Conservation (phyloP, 352 stramenopile genomes). For the Globisporangium carolinianum region DNA sequence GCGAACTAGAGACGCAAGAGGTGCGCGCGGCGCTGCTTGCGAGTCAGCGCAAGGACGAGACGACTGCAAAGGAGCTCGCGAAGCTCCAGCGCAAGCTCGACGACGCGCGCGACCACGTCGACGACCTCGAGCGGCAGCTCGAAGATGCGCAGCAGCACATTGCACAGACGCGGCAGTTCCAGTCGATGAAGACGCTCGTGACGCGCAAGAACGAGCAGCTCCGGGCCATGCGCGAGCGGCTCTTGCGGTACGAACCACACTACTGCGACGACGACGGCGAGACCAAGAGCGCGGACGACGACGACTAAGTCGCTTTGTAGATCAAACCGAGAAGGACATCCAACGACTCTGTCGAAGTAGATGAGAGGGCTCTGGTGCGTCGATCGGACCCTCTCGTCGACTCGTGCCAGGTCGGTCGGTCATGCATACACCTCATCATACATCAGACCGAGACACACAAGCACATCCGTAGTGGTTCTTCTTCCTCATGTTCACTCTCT, state of each 20-base stretch:
- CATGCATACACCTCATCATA: no score
- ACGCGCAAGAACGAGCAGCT: constrained; percentile 80
- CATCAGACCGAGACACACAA: background rate
- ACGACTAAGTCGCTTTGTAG: background rate
- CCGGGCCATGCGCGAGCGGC: constrained; percentile 45
- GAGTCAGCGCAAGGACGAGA: constrained; percentile 37
- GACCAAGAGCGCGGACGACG: constrained; percentile 14
- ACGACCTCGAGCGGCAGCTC: constrained; percentile 47
- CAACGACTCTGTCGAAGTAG: no score
- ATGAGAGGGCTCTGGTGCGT: no score
- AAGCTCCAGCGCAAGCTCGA: constrained; percentile 52
- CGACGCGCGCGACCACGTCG: constrained; percentile 38
- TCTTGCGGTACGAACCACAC: constrained; percentile 75
- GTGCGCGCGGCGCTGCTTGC: constrained; percentile 46
- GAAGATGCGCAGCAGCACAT: constrained; percentile 64
- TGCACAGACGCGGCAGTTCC: constrained; percentile 78
- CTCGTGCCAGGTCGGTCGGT: no score
- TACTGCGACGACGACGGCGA: constrained; percentile 26
- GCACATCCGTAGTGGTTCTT: background rate
- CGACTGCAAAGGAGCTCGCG: constrained; percentile 41
- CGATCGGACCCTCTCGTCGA: no score
- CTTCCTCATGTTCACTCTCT: background rate
- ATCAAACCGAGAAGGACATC: no score
- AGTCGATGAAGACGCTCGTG: constrained; percentile 79
- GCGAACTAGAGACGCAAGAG: constrained; percentile 39